Percentiles rank a stretch among this genome's conserved stretches.
phyloP scores from a whole-genome alignment of 352 stramenopile species.

The Globisporangium middletonii region DNA sequence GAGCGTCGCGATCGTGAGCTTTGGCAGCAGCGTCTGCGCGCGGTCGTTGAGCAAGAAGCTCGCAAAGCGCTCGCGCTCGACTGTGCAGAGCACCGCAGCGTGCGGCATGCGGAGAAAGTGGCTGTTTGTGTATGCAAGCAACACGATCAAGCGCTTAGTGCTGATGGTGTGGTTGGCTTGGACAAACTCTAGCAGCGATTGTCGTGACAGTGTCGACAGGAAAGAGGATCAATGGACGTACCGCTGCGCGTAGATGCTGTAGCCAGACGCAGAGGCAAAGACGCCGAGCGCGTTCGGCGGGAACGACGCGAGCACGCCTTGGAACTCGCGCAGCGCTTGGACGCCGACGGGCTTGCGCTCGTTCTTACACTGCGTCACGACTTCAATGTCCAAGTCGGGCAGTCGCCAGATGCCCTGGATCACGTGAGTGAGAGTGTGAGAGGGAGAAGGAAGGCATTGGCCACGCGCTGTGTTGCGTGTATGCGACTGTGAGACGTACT shows the following conservation, averaged over 20 bases:
- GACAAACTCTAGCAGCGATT: too few species aligned
- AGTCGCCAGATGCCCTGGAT: slow-evolving; percentile 56
- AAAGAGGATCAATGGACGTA: slow-evolving; percentile 11
- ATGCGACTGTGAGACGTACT: slow-evolving; percentile 7
- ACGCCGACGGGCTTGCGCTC: slow-evolving; percentile 64
- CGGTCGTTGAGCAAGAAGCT: slow-evolving; percentile 64
- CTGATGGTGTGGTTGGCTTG: too few species aligned
- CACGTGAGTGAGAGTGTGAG: background rate
- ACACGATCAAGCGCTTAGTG: background rate
- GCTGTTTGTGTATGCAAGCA: slow-evolving; percentile 12
- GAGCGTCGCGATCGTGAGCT: slow-evolving; percentile 53
- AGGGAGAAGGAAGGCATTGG: background rate
- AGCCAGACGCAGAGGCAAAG: slow-evolving; percentile 70
- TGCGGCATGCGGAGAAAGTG: slow-evolving; percentile 63
- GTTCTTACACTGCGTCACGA: slow-evolving; percentile 83
- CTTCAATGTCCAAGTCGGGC: slow-evolving; percentile 49
- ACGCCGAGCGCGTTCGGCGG: slow-evolving; percentile 40
- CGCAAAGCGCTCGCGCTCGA: slow-evolving; percentile 36
- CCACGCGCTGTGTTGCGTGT: too few species aligned
- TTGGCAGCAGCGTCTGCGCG: slow-evolving; percentile 49
- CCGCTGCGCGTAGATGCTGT: slow-evolving; percentile 70
- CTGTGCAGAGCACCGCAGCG: slow-evolving; percentile 51
- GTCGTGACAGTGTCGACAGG: background rate
- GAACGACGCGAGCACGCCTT: slow-evolving; percentile 55
- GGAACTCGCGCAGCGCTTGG: slow-evolving; percentile 64